Percentiles rank a stretch among this genome's conserved stretches.
Conservation (phyloP, 495 filamentous ascomycete species). For the Pseudoneurospora amorphoporcata region DNA sequence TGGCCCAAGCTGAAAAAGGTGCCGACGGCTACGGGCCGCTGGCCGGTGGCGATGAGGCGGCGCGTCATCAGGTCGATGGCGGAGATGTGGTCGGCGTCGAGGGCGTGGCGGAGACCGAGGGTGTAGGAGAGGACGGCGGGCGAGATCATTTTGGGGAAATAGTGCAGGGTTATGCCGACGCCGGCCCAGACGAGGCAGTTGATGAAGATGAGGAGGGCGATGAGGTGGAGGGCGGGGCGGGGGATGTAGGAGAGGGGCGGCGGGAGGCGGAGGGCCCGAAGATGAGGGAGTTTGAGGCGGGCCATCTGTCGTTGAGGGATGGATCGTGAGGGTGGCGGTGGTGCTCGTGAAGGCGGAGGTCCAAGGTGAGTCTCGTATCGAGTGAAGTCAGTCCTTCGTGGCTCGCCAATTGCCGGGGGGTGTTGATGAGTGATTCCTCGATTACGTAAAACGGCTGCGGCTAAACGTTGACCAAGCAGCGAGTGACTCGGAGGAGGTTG, state of each 20-base stretch:
- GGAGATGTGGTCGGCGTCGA: constrained; percentile 94
- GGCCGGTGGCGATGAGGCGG: constrained; percentile 75
- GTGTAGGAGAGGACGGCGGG: constrained; percentile 81
- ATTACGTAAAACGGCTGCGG: background rate
- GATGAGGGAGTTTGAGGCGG: constrained; percentile 1
- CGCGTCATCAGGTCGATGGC: constrained; percentile 96
- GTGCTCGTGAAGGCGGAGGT: background rate
- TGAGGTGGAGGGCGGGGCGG: constrained; percentile 54
- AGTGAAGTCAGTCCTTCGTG: too few species aligned
- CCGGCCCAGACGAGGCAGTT: constrained; percentile 68
- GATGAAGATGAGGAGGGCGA: constrained; percentile 49
- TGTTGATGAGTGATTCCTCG: background rate
- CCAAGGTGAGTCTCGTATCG: too few species aligned
- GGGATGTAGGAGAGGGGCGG: constrained; percentile 40
- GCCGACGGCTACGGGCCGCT: constrained; percentile 82
- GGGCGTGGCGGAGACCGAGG: constrained; percentile 82
- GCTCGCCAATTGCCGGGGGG: too few species aligned
- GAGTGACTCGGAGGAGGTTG: background rate
- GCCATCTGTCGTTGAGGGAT: background rate
- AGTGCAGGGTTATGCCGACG: constrained; percentile 55
- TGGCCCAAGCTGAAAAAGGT: constrained; percentile 95
- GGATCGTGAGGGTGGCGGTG: background rate
- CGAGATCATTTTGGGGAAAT: constrained; percentile 51
- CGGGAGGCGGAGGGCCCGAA: constrained; percentile 1
- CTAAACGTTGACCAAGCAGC: background rate